Percentiles rank a stretch among this genome's conserved stretches.
Evolutionary conservation across 495 filamentous ascomycete genomes (phyloP).

Genomic region (Aspergillus carlsbadensis): DNA sequence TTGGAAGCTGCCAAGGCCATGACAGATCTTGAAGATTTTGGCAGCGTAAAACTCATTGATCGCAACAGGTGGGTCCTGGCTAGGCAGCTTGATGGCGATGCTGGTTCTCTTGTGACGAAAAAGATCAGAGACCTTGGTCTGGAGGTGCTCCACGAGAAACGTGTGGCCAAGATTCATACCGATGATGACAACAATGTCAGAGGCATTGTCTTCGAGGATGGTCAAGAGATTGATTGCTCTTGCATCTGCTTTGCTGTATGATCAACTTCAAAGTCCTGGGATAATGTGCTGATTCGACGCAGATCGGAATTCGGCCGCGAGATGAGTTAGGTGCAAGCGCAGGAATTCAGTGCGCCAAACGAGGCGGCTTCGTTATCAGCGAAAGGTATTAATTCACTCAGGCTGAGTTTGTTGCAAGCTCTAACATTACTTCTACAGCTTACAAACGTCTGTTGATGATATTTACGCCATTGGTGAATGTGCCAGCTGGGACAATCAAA

Average conservation of each 20-base stretch:
- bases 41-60: conserved; percentile 80
- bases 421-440: conserved; percentile 26
- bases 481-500: conserved; percentile 90
- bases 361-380: conserved; percentile 77
- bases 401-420: background rate
- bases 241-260: conserved; percentile 85
- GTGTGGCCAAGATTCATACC: conserved; percentile 71
- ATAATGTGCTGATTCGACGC: conserved; percentile 3
- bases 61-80: conserved; percentile 87
- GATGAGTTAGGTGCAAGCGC: conserved; percentile 74
- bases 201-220: conserved; percentile 83
- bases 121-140: conserved; percentile 79
- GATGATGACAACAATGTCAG: conserved; percentile 65
- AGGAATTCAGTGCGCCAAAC: conserved; percentile 71
- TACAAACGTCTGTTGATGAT: conserved; percentile 69
- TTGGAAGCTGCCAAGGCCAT: conserved; percentile 95
- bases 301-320: conserved; percentile 80
- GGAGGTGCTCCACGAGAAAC: conserved; percentile 78
- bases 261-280: background rate
- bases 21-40: conserved; percentile 81
- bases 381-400: conserved; percentile 39
- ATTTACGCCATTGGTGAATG: conserved; percentile 96
- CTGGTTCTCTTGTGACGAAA: conserved; percentile 79
- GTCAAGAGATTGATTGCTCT: conserved; percentile 75
- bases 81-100: conserved; percentile 83